Evolutionary conservation across 257 asterid genomes (phyloP).

Genomic region (Solanum stenotomum): DNA sequence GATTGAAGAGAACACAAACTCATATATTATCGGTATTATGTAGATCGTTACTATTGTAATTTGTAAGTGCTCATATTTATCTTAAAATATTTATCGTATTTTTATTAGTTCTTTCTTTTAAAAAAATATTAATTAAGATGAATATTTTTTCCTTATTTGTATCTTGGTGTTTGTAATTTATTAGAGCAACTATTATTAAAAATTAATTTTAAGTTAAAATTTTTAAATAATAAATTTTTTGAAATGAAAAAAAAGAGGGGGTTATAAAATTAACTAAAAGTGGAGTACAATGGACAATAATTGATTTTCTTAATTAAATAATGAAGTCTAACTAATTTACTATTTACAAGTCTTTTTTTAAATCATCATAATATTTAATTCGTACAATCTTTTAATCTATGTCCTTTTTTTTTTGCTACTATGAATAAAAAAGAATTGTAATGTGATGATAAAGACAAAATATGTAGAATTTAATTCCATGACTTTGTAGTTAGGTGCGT

Average conservation of each 20-base stretch:
- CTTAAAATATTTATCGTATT: neutral
- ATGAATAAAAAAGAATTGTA: neutral
- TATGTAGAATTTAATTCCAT: neutral
- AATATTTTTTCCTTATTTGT: neutral
- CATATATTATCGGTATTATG: neutral
- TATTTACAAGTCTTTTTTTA: neutral
- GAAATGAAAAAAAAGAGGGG: neutral
- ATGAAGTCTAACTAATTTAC: neutral
- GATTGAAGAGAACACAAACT: neutral
- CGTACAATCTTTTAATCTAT: neutral
- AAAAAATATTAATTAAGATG: neutral
- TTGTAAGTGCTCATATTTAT: neutral
- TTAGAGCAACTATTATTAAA: neutral
- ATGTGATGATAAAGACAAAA: neutral
- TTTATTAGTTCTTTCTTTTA: neutral
- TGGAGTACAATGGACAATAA: neutral
- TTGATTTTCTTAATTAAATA: neutral
- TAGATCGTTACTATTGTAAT: too few relatives aligned
- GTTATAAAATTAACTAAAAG: neutral
- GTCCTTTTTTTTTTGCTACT: neutral
- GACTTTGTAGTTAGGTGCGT: neutral
- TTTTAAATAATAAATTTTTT: neutral
- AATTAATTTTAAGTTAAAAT: too few relatives aligned
- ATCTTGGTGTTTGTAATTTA: neutral
- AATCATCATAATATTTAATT: neutral